Evolutionary conservation across 257 asterid species (phyloP).

Genomic region (Cinchona pubescens): DNA sequence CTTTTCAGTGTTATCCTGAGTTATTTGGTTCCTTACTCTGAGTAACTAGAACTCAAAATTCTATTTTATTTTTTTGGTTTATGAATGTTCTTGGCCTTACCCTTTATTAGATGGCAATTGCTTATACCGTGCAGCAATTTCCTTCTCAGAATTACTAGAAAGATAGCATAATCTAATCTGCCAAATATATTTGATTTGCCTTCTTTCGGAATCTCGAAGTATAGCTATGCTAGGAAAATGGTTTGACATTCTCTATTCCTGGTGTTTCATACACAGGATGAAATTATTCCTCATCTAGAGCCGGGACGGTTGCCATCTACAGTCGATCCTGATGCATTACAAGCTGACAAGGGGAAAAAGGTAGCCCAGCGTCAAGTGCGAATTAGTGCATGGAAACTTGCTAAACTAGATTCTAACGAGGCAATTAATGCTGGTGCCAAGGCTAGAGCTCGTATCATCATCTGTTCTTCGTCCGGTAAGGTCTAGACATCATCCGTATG

Average conservation of each 20-base stretch:
- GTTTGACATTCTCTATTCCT: not conserved
- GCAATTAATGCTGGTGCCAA: slow-evolving; percentile 89
- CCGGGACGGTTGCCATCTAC: slow-evolving; percentile 92
- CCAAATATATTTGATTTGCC: not conserved
- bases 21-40: not conserved
- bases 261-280: slow-evolving; percentile 53
- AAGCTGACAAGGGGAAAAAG: slow-evolving; percentile 57
- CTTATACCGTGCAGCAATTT: not conserved
- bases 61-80: not conserved
- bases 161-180: not conserved
- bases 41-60: not conserved
- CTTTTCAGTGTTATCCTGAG: not conserved
- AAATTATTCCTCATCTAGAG: slow-evolving; percentile 80
- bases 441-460: slow-evolving; percentile 92
- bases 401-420: slow-evolving; percentile 75
- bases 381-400: slow-evolving; percentile 97
- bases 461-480: slow-evolving; percentile 77
- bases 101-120: not conserved
- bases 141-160: not conserved
- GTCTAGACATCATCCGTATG: slow-evolving; percentile 52
- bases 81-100: not conserved
- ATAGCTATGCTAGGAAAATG: not conserved
- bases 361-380: slow-evolving; percentile 65
- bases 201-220: not conserved
- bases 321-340: slow-evolving; percentile 75